These are phyloP conservation scores for Arabidopsis hybrid DNA, from an alignment of 441 rosid genomes.

Conservation along the genomic window DNA sequence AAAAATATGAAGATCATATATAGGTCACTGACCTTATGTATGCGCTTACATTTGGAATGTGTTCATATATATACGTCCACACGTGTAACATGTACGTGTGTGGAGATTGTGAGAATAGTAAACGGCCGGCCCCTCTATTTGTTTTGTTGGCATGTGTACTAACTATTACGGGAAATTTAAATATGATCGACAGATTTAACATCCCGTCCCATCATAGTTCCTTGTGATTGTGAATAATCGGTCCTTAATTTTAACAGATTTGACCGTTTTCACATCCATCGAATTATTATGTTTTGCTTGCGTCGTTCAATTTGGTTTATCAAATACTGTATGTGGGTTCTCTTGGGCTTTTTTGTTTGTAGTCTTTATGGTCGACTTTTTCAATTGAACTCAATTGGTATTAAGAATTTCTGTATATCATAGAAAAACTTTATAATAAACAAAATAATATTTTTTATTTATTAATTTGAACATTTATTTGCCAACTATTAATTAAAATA, in stretches of 20 bases:
- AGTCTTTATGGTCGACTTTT: neutral
- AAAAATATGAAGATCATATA: slow-evolving; percentile 27
- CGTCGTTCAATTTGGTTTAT: neutral
- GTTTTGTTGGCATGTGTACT: neutral
- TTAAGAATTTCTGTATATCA: neutral
- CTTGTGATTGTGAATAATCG: neutral
- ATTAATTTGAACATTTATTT: neutral
- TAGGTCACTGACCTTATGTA: slow-evolving; percentile 44
- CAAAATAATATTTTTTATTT: neutral
- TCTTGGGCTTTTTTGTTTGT: slow-evolving; percentile 1
- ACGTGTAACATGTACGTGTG: neutral
- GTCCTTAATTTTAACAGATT: slow-evolving; percentile 3
- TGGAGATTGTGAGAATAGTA: neutral
- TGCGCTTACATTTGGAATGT: neutral
- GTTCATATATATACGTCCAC: neutral
- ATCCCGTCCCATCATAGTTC: slow-evolving; percentile 1
- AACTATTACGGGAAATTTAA: neutral
- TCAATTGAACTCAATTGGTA: neutral
- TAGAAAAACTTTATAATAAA: neutral
- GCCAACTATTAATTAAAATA: neutral
- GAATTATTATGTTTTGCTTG: slow-evolving; percentile 9
- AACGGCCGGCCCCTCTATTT: too few relatives aligned
- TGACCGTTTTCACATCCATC: neutral
- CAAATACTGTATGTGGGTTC: neutral
- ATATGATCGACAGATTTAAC: neutral